phyloP scores from a whole-genome alignment of 495 filamentous ascomycete species.

The Arthonia radiata region DNA sequence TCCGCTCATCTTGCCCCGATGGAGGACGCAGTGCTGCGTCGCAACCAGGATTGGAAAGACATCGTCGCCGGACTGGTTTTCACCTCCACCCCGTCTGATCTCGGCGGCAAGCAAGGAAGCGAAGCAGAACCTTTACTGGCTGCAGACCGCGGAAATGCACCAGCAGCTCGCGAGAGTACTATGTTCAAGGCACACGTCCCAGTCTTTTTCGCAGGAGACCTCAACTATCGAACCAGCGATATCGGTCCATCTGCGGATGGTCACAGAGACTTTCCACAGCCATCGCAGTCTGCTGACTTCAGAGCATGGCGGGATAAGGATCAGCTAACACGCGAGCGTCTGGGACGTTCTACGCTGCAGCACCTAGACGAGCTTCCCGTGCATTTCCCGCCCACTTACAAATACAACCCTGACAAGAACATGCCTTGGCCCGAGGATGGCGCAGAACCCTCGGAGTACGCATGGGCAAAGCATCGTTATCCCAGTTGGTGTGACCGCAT shows the following conservation, averaged over 20 bases:
- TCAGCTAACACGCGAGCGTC: slow-evolving; percentile 48
- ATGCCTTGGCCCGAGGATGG: slow-evolving; percentile 12
- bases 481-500: slow-evolving; percentile 91
- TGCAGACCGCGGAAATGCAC: slow-evolving; percentile 6
- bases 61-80: slow-evolving; percentile 67
- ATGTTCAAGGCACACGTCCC: slow-evolving; percentile 39
- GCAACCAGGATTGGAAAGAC: slow-evolving; percentile 67
- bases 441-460: slow-evolving; percentile 17
- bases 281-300: slow-evolving; percentile 21
- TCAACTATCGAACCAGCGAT: slow-evolving; percentile 73
- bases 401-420: slow-evolving; percentile 31
- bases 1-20: slow-evolving; percentile 75
- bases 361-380: slow-evolving; percentile 51
- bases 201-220: slow-evolving; percentile 73
- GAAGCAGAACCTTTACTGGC: slow-evolving; percentile 23
- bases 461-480: slow-evolving; percentile 70
- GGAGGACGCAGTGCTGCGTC: slow-evolving; percentile 40
- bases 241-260: slow-evolving; percentile 27
- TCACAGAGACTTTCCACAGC: slow-evolving; percentile 32
- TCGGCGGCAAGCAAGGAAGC: no score
- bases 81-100: slow-evolving; percentile 14
- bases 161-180: slow-evolving; percentile 32
- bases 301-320: slow-evolving; percentile 42
- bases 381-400: slow-evolving; percentile 80
- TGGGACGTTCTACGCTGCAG: slow-evolving; percentile 40